These are phyloP conservation scores for Pythium angustatum DNA, from an alignment of 352 stramenopile species.

Conservation along the genomic window DNA sequence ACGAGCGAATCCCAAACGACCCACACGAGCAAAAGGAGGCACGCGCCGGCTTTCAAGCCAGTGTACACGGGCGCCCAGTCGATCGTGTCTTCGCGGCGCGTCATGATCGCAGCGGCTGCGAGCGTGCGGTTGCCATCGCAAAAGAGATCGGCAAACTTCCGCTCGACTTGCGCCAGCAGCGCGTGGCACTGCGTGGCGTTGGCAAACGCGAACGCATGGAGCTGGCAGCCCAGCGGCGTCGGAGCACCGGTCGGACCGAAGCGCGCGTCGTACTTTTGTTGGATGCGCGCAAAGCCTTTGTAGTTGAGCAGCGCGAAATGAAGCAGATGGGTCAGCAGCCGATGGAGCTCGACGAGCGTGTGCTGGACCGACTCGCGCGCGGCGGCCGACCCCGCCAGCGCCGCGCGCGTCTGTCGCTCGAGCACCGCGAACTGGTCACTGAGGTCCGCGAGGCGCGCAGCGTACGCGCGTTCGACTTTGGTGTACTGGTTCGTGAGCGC, in stretches of 20 bases:
- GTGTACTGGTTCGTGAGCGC: constrained; percentile 72
- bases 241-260: no score
- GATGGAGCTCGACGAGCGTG: constrained; percentile 93
- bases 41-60: constrained; percentile 80
- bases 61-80: constrained; percentile 85
- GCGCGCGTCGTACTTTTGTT: constrained; percentile 96
- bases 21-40: constrained; percentile 86
- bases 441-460: constrained; percentile 79
- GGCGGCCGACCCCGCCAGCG: constrained; percentile 50
- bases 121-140: constrained; percentile 73
- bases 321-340: constrained; percentile 91
- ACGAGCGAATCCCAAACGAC: constrained; percentile 95
- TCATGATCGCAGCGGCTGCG: constrained; percentile 77
- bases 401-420: constrained; percentile 54
- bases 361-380: constrained; percentile 91
- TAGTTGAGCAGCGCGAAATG: constrained; percentile 99
- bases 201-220: constrained; percentile 64
- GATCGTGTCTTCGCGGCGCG: constrained; percentile 70
- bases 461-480: constrained; percentile 93
- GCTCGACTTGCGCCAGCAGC: constrained; percentile 62
- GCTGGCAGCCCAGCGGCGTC: no score
- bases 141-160: constrained; percentile 71
- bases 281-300: constrained; percentile 97
- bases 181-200: constrained; percentile 50
- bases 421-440: constrained; percentile 85